phyloP scores from a whole-genome alignment of 768 basidiomycete species.

The Tricholoma furcatifolium region DNA sequence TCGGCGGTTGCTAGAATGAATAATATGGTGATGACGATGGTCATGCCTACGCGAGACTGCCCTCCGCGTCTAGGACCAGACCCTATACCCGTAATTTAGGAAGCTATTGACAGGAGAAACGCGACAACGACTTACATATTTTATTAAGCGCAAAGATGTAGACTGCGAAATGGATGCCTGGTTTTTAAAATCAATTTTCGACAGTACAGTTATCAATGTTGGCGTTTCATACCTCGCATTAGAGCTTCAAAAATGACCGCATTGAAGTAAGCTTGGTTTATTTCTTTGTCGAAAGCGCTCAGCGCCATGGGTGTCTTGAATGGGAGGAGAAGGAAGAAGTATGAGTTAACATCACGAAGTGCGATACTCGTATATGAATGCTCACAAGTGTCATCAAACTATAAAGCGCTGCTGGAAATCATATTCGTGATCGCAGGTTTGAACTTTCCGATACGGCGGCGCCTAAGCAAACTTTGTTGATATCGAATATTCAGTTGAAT shows the following conservation, averaged over 20 bases:
- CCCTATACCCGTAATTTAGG: background rate
- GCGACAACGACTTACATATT: conserved; percentile 4
- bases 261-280: conserved; percentile 14
- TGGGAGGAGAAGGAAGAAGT: background rate
- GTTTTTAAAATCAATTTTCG: background rate
- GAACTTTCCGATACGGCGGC: too few relatives aligned
- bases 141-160: conserved; percentile 5
- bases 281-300: conserved; percentile 2
- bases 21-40: conserved; percentile 6
- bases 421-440: too few relatives aligned
- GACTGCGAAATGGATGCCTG: conserved; percentile 13
- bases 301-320: background rate
- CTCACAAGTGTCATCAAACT: too few relatives aligned
- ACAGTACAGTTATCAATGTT: background rate
- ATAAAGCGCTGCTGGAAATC: too few relatives aligned
- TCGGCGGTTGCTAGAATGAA: conserved; percentile 12
- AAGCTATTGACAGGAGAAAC: background rate
- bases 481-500: too few relatives aligned
- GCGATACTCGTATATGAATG: too few relatives aligned
- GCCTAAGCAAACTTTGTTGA: too few relatives aligned
- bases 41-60: conserved; percentile 5
- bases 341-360: background rate
- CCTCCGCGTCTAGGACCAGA: background rate
- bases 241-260: conserved; percentile 10
- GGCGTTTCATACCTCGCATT: conserved; percentile 6